Base-by-base conservation (phyloP, 1,284 basidiomycete genomes). In the Rhodotorula sp. region DNA sequence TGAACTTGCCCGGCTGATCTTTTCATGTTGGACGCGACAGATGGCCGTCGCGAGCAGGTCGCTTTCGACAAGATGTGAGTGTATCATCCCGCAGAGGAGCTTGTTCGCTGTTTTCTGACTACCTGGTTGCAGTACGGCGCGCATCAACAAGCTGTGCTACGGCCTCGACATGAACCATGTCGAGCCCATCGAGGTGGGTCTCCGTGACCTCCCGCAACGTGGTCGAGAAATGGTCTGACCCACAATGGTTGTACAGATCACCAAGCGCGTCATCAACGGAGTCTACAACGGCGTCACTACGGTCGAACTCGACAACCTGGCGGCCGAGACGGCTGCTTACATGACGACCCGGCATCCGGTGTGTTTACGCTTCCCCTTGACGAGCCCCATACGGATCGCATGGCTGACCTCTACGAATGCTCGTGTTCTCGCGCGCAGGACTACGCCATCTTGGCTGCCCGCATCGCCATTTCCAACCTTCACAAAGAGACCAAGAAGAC, bases 401-500 rank as follows among this genome's bases (percentile, higher is more conserved):
- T 3, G 7, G 15, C 24, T 42, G 37, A 42, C 37, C 10, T 42
- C 8, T 42, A 42, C 37, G 8, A 42, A 42, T 12, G 37, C 37
- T 8, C 18, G 14, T 7, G n/a, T 15, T 12, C 5, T 37, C 3
- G 6, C 4, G 10, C 4, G n/a, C 95, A 95, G 18, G 96, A 99
- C 81, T 99, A 99, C 79, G 95, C 96, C 44, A 90, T 99, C 71
- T 91, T 99, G 69, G 96, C 96, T 18, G 96, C 96, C 22, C 92
- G 96, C 75, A 98, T 99, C 68, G 95, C 95, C 71, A 95, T 99
- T 79, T 96, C 93, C 72, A 99, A 99, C 82, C 84, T 99, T 29
- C 96, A 99, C 87, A 99, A 99, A 81, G 95, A 99, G 84, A 99
- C 96, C 48, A 95, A 93, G 84, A 99, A 99, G 85, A 90, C 84